Base-by-base conservation (phyloP, 163 green algal species). In the Scenedesmus sp. region DNA sequence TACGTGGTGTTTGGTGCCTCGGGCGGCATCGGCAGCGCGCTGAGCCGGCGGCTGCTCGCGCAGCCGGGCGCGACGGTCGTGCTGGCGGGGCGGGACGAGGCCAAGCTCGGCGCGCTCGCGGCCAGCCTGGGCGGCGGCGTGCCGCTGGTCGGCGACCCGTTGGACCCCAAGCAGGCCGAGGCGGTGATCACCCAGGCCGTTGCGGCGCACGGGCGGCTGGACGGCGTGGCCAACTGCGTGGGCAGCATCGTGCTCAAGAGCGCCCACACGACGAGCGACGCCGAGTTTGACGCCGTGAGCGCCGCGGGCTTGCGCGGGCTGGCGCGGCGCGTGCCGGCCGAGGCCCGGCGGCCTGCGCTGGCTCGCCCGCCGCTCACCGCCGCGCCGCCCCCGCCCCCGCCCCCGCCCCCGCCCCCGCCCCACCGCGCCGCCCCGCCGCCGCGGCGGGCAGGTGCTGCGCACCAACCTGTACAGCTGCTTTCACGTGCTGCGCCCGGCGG, bases 1-100 rank as follows among this genome's bases (percentile, higher is more conserved):
- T 96, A 93, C 50, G 83, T 94, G 1, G 76, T 96, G 1, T 96
- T 93, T 77, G 91, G 91, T 9, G 89, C 91, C 0, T 90, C 65
- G 53, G 91, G 91, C 15, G 91, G 91, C 28, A 92, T 96, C 51
- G 91, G 91, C 18, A 83, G 80, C 14, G 85, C 87, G 6, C 85
- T 96, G 13, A 65, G 56, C 34, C 64, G 72, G 48, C 80, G 85
- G 9, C 77, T 96, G 47, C 73, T 77, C 0, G 72, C 36, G 6
- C 82, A 89, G 50, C 48, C 63, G 10, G 89, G 86, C 18, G 84
- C 88, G 9, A 83, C 63, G 45, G 82, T 96, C 13, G 82, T 92
- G 26, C 58, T 94, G n/a, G 87, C 86, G 22, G 92, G 83, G 0
- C 66, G 92, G 0, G 77, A 91, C 42, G 50, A 73, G 2, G 83